Evolutionary conservation across 805 yeast species (phyloP), one percentile per base, ranked within the genome.

Genomic region (Saccharomycopsis amapae): DNA sequence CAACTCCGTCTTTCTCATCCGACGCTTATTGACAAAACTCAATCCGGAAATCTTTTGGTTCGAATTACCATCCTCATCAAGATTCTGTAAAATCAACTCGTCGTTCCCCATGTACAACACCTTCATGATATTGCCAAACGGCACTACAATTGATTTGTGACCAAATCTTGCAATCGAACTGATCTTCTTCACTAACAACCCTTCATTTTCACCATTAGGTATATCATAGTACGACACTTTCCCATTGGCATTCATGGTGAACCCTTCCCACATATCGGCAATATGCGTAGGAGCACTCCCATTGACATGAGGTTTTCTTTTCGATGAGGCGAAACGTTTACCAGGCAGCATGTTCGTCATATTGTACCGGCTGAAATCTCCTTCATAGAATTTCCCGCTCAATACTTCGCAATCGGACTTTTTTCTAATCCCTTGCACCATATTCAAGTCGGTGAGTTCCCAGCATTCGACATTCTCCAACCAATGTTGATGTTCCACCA

Each of bases 371-470:
- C 12, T 9, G 12, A 9, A 26, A 9, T 7, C 7, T 31, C 35
- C 35, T n/a, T n/a, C n/a, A n/a, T n/a, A n/a, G 5, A 9, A 7
- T 9, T 31, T 31, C 5, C 15, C 35, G 12, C 30, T 26, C 12
- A 9, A 7, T 6, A 15, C 36, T 19, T 30, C 30, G 61, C 7
- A 26, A 9, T 33, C 37, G 15, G 67, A 67, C 46, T 72, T 72
- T 46, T 71, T 61, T 40, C 76, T 67, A 6, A 79, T 67, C 1
- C 95, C 96, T 63, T 85, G 72, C 10, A 86, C 64, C 68, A 81
- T 74, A 59, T 86, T 85, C 57, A 83, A 71, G 54, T 84, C 94
- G 1, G 89, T 83, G 10, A 78, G 62, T 52, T 82, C 79, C 95
- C 95, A 86, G 17, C 79, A 76, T 56, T 79, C 85, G n/a, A 84